phyloP scores from a whole-genome alignment of 139 green algal genomes.

The Coelastrella sp. region DNA sequence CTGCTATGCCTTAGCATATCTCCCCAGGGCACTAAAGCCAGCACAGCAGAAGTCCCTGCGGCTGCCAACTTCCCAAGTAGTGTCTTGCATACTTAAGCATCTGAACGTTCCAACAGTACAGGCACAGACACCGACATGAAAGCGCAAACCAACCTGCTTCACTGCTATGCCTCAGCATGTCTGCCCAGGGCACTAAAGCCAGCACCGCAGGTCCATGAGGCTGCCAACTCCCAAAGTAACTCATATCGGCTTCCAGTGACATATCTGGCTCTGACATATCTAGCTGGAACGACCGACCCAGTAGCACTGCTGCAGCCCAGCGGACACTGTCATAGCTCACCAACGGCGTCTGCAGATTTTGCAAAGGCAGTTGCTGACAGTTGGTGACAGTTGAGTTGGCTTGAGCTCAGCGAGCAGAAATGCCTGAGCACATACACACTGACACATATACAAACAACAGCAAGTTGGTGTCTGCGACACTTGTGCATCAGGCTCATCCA shows the following conservation, averaged over 20 bases:
- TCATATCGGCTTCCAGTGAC: conserved; percentile 52
- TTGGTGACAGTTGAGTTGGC: too few species aligned
- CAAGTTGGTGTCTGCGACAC: too few species aligned
- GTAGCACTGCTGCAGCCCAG: conserved; percentile 70
- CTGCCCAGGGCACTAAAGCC: conserved; percentile 76
- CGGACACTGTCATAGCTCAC: conserved; percentile 46
- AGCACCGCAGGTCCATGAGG: conserved; percentile 44
- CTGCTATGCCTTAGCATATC: conserved; percentile 51
- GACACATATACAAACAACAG: too few species aligned
- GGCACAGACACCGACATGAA: not conserved
- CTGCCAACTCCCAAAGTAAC: conserved; percentile 60
- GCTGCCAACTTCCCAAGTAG: too few species aligned
- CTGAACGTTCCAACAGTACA: too few species aligned
- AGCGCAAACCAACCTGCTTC: conserved; percentile 53
- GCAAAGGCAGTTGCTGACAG: too few species aligned
- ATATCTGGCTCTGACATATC: conserved; percentile 48
- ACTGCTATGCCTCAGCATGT: conserved; percentile 72
- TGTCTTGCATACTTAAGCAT: too few species aligned
- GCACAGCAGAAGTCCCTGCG: conserved; percentile 21
- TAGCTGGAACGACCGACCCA: conserved; percentile 55
- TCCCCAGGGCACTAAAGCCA: conserved; percentile 78
- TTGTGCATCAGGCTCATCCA: too few species aligned
- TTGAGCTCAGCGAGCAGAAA: too few species aligned
- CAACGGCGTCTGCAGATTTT: conserved; percentile 49
- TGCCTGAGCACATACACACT: too few species aligned